Conservation (phyloP, 2,329 filamentous ascomycete species). For the Fusarium stilboides region DNA sequence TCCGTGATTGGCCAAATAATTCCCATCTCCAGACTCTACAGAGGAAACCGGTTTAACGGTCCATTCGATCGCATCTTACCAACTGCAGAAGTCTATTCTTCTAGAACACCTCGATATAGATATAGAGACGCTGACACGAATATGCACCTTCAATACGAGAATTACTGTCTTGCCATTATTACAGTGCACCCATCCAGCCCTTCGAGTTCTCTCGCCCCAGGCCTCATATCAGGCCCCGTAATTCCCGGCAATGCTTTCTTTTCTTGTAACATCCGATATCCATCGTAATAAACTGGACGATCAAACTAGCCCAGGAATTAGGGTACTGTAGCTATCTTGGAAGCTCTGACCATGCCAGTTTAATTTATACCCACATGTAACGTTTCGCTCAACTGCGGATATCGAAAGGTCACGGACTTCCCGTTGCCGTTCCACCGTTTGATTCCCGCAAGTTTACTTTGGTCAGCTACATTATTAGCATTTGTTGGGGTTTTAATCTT, state of each 20-base stretch:
- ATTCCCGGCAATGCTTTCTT: constrained; percentile 23
- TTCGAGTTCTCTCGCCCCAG: too few relatives aligned
- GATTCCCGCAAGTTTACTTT: constrained; percentile 11
- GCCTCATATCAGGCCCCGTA: constrained; percentile 11
- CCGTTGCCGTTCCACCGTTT: constrained; percentile 2
- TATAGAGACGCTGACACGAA: constrained; percentile 21
- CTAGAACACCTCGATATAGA: constrained; percentile 10
- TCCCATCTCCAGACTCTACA: constrained; percentile 5
- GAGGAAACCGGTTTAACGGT: constrained; percentile 13
- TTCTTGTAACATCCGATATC: constrained; percentile 30
- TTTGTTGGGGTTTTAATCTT: neutral
- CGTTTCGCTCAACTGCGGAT: constrained; percentile 37
- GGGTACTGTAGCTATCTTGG: constrained; percentile 5
- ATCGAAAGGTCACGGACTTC: constrained; percentile 13
- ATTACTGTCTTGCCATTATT: constrained; percentile 2
- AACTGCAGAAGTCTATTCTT: constrained; percentile 3
- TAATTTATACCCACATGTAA: constrained; percentile 43
- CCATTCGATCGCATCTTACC: constrained; percentile 9
- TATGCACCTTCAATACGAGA: constrained; percentile 13
- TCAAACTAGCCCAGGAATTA: neutral
- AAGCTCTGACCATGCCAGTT: constrained; percentile 28
- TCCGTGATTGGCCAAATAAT: constrained; percentile 40
- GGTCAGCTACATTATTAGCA: constrained; percentile 4
- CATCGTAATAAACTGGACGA: constrained; percentile 15
- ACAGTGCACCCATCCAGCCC: too few relatives aligned